These are phyloP conservation scores for Hypoxylon sp. DNA, from an alignment of 2,329 filamentous ascomycete species.

Conservation along the genomic window DNA sequence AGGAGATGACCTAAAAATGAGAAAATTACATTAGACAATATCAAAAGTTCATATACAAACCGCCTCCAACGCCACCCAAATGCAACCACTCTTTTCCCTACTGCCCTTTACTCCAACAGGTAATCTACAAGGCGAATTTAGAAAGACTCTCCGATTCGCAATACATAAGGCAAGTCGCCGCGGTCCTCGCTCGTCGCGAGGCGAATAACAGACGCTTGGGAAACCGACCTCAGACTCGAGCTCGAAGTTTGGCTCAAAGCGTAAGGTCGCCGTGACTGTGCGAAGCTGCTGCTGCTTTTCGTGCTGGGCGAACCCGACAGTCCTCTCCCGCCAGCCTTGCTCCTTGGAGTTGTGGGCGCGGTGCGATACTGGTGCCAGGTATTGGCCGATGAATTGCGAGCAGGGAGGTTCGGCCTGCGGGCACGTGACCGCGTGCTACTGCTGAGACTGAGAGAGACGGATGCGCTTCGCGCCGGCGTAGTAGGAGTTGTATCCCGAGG, in stretches of 20 bases:
- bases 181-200: constrained; percentile 57
- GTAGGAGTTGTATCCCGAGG: constrained; percentile 59
- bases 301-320: constrained; percentile 53
- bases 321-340: constrained; percentile 54
- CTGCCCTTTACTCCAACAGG: not conserved
- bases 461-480: constrained; percentile 52
- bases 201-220: constrained; percentile 59
- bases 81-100: constrained; percentile 20
- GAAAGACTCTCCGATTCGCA: constrained; percentile 48
- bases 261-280: constrained; percentile 59
- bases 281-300: constrained; percentile 51
- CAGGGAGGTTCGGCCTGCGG: constrained; percentile 46
- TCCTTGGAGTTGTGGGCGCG: constrained; percentile 67
- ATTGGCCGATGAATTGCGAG: constrained; percentile 59
- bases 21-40: constrained; percentile 42
- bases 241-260: constrained; percentile 49
- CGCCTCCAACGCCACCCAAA: constrained; percentile 27
- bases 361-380: constrained; percentile 64
- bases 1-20: constrained; percentile 1
- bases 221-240: constrained; percentile 42
- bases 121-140: constrained; percentile 20
- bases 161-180: constrained; percentile 54
- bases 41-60: constrained; percentile 37
- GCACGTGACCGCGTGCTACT: constrained; percentile 49
- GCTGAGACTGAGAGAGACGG: constrained; percentile 46